phyloP scores from a whole-genome alignment of 768 basidiomycete species.

The Suillus lakei region DNA sequence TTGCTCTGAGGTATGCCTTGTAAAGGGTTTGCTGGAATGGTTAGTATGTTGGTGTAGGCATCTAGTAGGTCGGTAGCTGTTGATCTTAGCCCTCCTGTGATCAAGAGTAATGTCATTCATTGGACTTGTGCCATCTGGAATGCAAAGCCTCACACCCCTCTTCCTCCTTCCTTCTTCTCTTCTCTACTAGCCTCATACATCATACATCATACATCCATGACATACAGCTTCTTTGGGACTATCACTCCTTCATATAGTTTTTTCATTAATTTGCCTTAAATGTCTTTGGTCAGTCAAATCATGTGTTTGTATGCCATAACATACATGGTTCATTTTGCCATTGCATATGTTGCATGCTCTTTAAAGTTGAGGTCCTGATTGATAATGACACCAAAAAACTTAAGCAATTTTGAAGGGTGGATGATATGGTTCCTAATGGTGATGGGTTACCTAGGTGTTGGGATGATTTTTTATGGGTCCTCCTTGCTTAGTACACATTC shows the following conservation, averaged over 20 bases:
- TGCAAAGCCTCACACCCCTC: neutral
- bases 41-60: conserved; percentile 16
- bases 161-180: neutral
- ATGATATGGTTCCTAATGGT: too few relatives aligned
- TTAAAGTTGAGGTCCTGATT: too few relatives aligned
- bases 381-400: too few relatives aligned
- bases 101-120: conserved; percentile 18
- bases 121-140: conserved; percentile 21
- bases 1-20: conserved; percentile 7
- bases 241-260: conserved; percentile 29
- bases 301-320: neutral
- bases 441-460: too few relatives aligned
- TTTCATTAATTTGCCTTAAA: conserved; percentile 15
- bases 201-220: conserved; percentile 32
- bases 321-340: neutral
- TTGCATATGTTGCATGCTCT: neutral
- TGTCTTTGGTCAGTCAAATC: conserved; percentile 16
- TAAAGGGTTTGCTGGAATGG: conserved; percentile 17
- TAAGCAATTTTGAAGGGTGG: too few relatives aligned
- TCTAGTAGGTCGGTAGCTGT: conserved; percentile 25
- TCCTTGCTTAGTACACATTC: too few relatives aligned
- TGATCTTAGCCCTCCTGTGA: conserved; percentile 26
- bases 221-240: conserved; percentile 38
- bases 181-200: neutral
- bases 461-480: too few relatives aligned